Percentiles rank a stretch among this genome's conserved stretches.
Conservation (phyloP, 2,329 filamentous ascomycete species). For the Alternaria angustiovoidea region DNA sequence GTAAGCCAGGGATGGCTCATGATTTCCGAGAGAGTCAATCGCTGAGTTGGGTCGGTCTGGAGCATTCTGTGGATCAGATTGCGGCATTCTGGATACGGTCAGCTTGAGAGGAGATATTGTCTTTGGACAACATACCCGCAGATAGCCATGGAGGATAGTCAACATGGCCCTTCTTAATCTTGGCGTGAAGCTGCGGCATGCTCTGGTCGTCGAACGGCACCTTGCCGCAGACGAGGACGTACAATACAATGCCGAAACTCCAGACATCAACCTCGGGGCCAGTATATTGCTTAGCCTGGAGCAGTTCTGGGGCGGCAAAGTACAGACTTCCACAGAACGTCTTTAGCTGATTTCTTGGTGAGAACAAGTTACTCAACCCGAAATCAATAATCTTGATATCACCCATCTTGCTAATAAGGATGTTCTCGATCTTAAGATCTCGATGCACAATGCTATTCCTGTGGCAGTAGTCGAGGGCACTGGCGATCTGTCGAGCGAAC, state of each 20-base stretch:
- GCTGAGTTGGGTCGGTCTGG: slow-evolving; percentile 87
- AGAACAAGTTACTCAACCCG: slow-evolving; percentile 94
- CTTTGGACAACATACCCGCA: slow-evolving; percentile 68
- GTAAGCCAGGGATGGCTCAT: slow-evolving; percentile 96
- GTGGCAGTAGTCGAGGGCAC: slow-evolving; percentile 95
- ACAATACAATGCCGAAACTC: slow-evolving; percentile 98
- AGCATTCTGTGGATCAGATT: slow-evolving; percentile 94
- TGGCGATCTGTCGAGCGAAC: slow-evolving; percentile 96
- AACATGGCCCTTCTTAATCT: slow-evolving; percentile 96
- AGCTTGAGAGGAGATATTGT: slow-evolving; percentile 1
- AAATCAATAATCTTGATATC: slow-evolving; percentile 99
- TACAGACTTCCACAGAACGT: slow-evolving; percentile 98
- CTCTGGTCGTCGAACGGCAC: slow-evolving; percentile 99
- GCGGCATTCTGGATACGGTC: slow-evolving; percentile 75
- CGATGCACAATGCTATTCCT: slow-evolving; percentile 98
- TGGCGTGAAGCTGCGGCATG: slow-evolving; percentile 97
- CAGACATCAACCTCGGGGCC: slow-evolving; percentile 97
- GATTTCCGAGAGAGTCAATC: slow-evolving; percentile 88
- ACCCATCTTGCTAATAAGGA: slow-evolving; percentile 97
- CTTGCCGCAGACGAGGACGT: slow-evolving; percentile 95
- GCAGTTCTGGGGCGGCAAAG: slow-evolving; percentile 92
- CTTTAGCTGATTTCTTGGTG: slow-evolving; percentile 83
- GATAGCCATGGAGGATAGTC: slow-evolving; percentile 96
- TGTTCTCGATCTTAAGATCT: slow-evolving; percentile 98
- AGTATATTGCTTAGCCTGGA: slow-evolving; percentile 93